These are phyloP conservation scores for Fusarium sp. DNA, from an alignment of 2,329 filamentous ascomycete species.

Conservation along the genomic window DNA sequence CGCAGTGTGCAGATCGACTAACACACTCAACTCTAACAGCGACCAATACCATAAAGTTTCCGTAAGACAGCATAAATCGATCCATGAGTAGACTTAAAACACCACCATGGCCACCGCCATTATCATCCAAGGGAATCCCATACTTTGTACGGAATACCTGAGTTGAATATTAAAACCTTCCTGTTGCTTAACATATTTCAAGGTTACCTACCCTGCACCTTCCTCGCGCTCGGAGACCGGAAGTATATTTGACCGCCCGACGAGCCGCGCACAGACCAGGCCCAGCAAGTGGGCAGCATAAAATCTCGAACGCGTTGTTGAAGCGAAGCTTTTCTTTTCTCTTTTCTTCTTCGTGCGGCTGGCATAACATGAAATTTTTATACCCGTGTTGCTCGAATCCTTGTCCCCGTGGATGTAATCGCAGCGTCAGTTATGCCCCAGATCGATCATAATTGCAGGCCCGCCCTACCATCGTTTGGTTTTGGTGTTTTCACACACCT, in stretches of 20 bases:
- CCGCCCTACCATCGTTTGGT: conserved; percentile 67
- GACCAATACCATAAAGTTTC: too few species aligned
- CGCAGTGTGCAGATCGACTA: too few species aligned
- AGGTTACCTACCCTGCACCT: conserved; percentile 20
- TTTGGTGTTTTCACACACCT: conserved; percentile 50
- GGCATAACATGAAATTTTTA: conserved; percentile 77
- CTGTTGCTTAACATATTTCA: background rate
- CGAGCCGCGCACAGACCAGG: conserved; percentile 21
- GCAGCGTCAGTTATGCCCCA: conserved; percentile 86
- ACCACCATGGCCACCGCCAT: too few species aligned
- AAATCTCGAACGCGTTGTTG: conserved; percentile 44
- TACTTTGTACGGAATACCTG: too few species aligned
- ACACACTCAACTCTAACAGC: too few species aligned
- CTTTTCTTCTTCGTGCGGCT: conserved; percentile 83
- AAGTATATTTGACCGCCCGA: conserved; percentile 6
- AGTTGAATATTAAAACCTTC: too few species aligned
- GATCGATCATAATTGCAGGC: conserved; percentile 84
- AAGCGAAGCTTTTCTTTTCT: conserved; percentile 58
- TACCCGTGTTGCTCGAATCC: conserved; percentile 87
- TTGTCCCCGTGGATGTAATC: conserved; percentile 65
- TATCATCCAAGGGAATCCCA: too few species aligned
- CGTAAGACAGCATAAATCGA: too few species aligned
- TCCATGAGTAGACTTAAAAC: too few species aligned
- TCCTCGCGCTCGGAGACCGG: background rate
- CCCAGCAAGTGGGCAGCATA: conserved; percentile 38